phyloP scores from a whole-genome alignment of 1,284 basidiomycete species.

The Ganoderma meredithae region DNA sequence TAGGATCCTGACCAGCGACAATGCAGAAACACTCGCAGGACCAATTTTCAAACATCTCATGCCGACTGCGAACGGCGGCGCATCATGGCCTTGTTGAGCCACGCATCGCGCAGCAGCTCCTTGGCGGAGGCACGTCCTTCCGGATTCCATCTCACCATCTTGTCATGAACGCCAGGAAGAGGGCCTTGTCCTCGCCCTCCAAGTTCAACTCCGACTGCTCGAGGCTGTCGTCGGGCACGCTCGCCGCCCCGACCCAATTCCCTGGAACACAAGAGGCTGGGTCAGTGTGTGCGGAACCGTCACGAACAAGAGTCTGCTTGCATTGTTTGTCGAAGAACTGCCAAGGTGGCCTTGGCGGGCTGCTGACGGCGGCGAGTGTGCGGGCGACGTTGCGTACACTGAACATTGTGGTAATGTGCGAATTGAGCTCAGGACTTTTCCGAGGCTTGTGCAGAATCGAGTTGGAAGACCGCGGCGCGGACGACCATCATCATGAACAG shows the following conservation, averaged over 20 bases:
- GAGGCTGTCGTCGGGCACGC: constrained; percentile 21
- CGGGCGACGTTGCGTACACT: neutral
- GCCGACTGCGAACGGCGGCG: too few relatives aligned
- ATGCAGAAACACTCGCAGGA: too few relatives aligned
- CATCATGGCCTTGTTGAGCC: too few relatives aligned
- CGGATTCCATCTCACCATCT: constrained; percentile 22
- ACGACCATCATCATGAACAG: too few relatives aligned
- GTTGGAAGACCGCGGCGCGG: too few relatives aligned
- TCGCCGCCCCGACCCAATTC: constrained; percentile 21
- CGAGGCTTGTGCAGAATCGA: too few relatives aligned
- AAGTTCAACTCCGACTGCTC: constrained; percentile 20
- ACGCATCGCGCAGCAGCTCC: neutral
- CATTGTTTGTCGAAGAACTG: constrained; percentile 28
- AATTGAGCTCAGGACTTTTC: too few relatives aligned
- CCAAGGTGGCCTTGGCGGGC: constrained; percentile 8
- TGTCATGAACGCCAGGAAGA: constrained; percentile 17
- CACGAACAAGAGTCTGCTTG: neutral
- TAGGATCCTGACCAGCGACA: too few relatives aligned
- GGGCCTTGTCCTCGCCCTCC: constrained; percentile 22
- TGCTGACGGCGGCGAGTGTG: neutral
- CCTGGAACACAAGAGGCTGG: constrained; percentile 1
- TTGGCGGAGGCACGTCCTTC: constrained; percentile 12
- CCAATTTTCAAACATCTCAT: too few relatives aligned
- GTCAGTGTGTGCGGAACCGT: too few relatives aligned
- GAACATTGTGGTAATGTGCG: too few relatives aligned